Evolutionary conservation across 2,329 filamentous ascomycete genomes (phyloP), one percentile per base, ranked within the genome.

Genomic region (Chrysosporium keratinophilum): DNA sequence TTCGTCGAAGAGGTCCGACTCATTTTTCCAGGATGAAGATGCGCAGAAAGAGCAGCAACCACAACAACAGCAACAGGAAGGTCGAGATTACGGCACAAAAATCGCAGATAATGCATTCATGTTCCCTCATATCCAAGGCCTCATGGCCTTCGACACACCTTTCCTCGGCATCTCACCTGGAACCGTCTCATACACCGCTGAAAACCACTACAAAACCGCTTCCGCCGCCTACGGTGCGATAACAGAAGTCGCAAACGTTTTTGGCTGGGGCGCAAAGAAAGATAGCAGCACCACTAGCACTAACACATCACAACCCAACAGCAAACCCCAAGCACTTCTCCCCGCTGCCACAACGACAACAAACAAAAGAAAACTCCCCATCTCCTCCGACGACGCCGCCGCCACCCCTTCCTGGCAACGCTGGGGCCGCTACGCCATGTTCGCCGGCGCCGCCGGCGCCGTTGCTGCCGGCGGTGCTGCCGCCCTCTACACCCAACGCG

Each of bases 101-200:
- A 28, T 28, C 23, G 23, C 23, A 28, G 23, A 28, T 28, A 62
- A 61, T 15, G 63, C 63, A 11, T 81, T 95, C 67, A 91, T 96
- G 85, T 97, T 97, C 67, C 91, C 91, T 1, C 91, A 89, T 68
- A 82, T 97, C 59, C 86, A 91, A 69, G 91, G 87, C 60, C 81
- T 97, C 23, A 78, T 97, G 46, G 88, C 90, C 49, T 95, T 96
- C 67, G 91, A 97, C 71, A 98, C 93, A 0, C 93, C 93, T 0
- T 98, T 87, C 51, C 67, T 78, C 39, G 76, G 76, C 5, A 74
- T 76, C 56, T 72, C 76, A 2, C 74, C 73, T 1, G 71, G 71
- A 1, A 75, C 77, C 37, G 67, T 76, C 14, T 76, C 76, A 6
- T 73, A 78, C 58, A 72, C 73, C 0, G 90, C 91, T 5, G 89